Percentiles rank a stretch among this genome's conserved stretches.
Conservation (phyloP, 108 stramenopile genomes). For the Skeletonema costatum region DNA sequence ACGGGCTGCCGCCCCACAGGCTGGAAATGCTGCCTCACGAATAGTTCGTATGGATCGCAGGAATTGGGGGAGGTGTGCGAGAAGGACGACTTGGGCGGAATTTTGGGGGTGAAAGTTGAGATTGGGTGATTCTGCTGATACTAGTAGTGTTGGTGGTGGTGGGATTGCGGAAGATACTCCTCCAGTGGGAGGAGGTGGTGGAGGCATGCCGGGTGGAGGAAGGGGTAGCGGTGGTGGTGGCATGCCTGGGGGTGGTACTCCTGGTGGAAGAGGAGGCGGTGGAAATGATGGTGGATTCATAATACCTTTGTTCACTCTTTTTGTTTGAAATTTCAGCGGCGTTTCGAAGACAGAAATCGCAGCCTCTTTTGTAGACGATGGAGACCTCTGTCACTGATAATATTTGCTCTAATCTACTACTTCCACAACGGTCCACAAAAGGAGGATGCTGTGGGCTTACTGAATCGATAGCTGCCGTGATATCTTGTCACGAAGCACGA, state of each 20-base stretch:
- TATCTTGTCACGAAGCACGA: too few relatives aligned
- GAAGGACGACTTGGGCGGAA: slow-evolving; percentile 38
- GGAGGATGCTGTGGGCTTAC: too few relatives aligned
- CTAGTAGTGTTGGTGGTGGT: not conserved
- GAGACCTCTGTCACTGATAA: too few relatives aligned
- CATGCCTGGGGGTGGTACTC: slow-evolving; percentile 20
- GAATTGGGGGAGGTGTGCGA: slow-evolving; percentile 32
- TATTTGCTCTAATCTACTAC: too few relatives aligned
- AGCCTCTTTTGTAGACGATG: too few relatives aligned
- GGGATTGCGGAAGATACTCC: slow-evolving; percentile 1
- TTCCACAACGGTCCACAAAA: too few relatives aligned
- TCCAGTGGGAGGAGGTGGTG: slow-evolving; percentile 16
- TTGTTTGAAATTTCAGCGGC: too few relatives aligned
- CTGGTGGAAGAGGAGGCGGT: slow-evolving; percentile 15
- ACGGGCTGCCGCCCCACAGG: slow-evolving; percentile 21
- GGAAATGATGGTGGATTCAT: slow-evolving; percentile 1
- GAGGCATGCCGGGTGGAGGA: not conserved
- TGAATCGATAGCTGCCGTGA: too few relatives aligned
- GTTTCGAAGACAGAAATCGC: too few relatives aligned
- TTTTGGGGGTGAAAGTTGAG: slow-evolving; percentile 27
- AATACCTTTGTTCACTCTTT: not conserved
- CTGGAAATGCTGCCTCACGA: slow-evolving; percentile 38
- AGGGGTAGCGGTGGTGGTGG: slow-evolving; percentile 12
- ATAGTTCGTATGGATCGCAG: slow-evolving; percentile 29
- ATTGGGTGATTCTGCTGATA: not conserved